phyloP scores from a whole-genome alignment of 345 rosid species.

The Durio zibethinus region DNA sequence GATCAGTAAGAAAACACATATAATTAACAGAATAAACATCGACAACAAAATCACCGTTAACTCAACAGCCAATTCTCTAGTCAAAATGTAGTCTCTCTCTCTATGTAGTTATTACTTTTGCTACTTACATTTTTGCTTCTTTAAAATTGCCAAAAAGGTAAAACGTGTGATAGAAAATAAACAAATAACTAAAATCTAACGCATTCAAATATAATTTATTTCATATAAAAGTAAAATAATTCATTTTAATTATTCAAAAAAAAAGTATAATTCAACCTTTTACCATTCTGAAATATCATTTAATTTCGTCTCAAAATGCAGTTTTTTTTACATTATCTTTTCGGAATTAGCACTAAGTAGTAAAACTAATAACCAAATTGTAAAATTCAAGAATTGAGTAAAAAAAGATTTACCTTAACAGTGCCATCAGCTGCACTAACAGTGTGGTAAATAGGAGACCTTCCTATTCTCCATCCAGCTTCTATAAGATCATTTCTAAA shows the following conservation, averaged over 20 bases:
- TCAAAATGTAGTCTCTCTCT: background rate
- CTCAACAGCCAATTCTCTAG: background rate
- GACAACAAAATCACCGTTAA: background rate
- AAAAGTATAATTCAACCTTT: background rate
- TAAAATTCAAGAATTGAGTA: background rate
- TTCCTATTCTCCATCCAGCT: constrained; percentile 82
- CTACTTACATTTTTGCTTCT: background rate
- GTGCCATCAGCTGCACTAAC: constrained; percentile 95
- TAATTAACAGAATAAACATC: background rate
- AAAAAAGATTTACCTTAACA: constrained; percentile 51
- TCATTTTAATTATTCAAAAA: background rate
- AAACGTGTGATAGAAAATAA: background rate
- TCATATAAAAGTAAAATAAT: background rate
- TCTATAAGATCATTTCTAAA: constrained; percentile 73
- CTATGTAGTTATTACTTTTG: background rate
- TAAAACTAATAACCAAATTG: background rate
- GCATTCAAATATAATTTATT: background rate
- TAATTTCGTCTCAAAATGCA: background rate
- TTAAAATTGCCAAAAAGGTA: background rate
- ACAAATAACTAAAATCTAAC: background rate
- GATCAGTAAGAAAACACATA: background rate
- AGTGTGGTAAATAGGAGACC: constrained; percentile 60
- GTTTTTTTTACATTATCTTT: background rate
- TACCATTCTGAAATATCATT: background rate
- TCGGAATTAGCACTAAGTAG: background rate